A percentile compares a stretch with the other conserved stretches of the same genome.
These are phyloP conservation scores for Fusarium sp. DNA, from an alignment of 2,329 filamentous ascomycete genomes.

Conservation along the genomic window DNA sequence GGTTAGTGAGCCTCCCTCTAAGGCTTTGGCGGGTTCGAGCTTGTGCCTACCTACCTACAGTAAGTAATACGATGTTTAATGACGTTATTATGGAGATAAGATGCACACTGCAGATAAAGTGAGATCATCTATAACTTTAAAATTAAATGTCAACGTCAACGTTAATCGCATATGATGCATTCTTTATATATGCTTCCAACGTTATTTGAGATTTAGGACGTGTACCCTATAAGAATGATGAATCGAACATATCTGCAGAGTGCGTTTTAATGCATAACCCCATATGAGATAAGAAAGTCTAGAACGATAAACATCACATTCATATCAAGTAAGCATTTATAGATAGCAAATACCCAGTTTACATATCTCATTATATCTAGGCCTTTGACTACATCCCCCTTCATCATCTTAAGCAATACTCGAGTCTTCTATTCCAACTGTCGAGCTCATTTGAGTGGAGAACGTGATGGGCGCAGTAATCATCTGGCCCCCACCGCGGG, in stretches of 20 bases:
- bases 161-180: not conserved
- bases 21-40: not conserved
- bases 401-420: too few relatives aligned
- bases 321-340: too few relatives aligned
- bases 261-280: too few relatives aligned
- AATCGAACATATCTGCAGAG: too few relatives aligned
- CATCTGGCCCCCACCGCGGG: slow-evolving; percentile 32
- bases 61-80: not conserved
- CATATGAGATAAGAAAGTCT: too few relatives aligned
- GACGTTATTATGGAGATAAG: not conserved
- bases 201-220: too few relatives aligned
- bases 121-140: not conserved
- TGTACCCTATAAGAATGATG: not conserved
- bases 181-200: too few relatives aligned
- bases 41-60: not conserved
- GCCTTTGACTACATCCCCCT: too few relatives aligned
- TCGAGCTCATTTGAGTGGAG: slow-evolving; percentile 18
- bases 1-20: slow-evolving; percentile 39
- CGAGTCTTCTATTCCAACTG: not conserved
- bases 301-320: too few relatives aligned
- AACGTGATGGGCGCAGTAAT: slow-evolving; percentile 20
- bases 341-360: too few relatives aligned
- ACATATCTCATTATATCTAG: too few relatives aligned
- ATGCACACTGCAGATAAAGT: not conserved
- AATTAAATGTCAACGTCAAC: not conserved